Conservation (phyloP, 2,329 filamentous ascomycete genomes). For the Nemania abortiva region DNA sequence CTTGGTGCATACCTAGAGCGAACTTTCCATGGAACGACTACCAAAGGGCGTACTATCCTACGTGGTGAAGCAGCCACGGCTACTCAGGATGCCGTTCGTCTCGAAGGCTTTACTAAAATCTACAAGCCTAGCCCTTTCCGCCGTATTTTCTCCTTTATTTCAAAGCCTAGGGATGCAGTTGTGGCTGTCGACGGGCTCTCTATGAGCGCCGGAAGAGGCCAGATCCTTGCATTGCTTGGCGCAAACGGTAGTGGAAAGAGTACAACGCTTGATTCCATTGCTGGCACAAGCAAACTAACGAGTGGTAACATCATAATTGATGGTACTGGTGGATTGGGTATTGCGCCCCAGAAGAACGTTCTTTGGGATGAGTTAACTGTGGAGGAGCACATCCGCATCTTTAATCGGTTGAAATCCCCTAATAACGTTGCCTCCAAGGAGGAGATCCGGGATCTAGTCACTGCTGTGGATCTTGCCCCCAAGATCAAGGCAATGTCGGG, state of each 20-base stretch:
- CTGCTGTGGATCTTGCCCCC: slow-evolving; percentile 77
- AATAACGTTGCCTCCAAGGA: slow-evolving; percentile 66
- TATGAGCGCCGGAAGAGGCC: slow-evolving; percentile 77
- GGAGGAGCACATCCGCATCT: slow-evolving; percentile 84
- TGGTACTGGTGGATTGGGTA: slow-evolving; percentile 81
- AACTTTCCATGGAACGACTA: slow-evolving; percentile 79
- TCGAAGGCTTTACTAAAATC: slow-evolving; percentile 81
- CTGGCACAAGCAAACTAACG: slow-evolving; percentile 82
- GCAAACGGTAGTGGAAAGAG: slow-evolving; percentile 93
- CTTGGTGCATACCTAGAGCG: slow-evolving; percentile 81
- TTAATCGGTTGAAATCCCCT: slow-evolving; percentile 82
- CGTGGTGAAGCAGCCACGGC: slow-evolving; percentile 48
- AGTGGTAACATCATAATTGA: slow-evolving; percentile 82
- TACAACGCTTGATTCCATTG: slow-evolving; percentile 88
- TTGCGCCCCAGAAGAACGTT: slow-evolving; percentile 94
- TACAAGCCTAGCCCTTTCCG: slow-evolving; percentile 76
- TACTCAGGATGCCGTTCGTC: slow-evolving; percentile 70
- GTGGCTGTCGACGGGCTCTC: slow-evolving; percentile 82
- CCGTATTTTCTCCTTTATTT: slow-evolving; percentile 61
- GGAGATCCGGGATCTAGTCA: slow-evolving; percentile 73
- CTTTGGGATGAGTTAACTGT: slow-evolving; percentile 92
- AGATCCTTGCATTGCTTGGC: slow-evolving; percentile 87
- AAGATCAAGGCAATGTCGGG: slow-evolving; percentile 79
- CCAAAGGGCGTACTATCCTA: slow-evolving; percentile 67
- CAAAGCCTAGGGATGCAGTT: slow-evolving; percentile 71